These are phyloP conservation scores for Gnaphalium uliginosum DNA, from an alignment of 129 eudicot species.

Conservation along the genomic window DNA sequence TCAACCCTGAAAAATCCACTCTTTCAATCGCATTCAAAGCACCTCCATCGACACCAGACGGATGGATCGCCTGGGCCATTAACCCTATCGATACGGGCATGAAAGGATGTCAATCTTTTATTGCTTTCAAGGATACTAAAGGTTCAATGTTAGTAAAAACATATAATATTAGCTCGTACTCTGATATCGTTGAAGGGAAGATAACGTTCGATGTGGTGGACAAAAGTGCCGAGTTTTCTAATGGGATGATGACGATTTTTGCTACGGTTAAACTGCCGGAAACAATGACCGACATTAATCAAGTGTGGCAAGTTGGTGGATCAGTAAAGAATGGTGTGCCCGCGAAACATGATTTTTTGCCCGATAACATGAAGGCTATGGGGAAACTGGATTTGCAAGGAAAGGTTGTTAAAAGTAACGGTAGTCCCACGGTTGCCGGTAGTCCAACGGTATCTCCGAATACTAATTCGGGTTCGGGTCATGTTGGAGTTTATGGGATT, in stretches of 20 bases:
- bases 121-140: conserved; percentile 52
- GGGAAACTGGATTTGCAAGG: conserved; percentile 32
- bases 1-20: conserved; percentile 40
- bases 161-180: conserved; percentile 47
- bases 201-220: conserved; percentile 41
- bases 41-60: conserved; percentile 57
- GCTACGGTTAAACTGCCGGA: conserved; percentile 54
- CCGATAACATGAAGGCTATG: conserved; percentile 44
- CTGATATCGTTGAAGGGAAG: conserved; percentile 30
- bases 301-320: conserved; percentile 73
- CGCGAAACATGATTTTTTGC: conserved; percentile 43
- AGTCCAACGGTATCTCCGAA: conserved; percentile 11
- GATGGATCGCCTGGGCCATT: conserved; percentile 89
- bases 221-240: conserved; percentile 39
- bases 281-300: conserved; percentile 41
- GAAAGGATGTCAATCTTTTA: conserved; percentile 65
- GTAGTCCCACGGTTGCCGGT: too few relatives aligned
- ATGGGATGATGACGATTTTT: conserved; percentile 49
- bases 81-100: conserved; percentile 74
- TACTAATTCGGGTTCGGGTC: neutral
- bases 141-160: conserved; percentile 56
- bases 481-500: conserved; percentile 12
- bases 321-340: conserved; percentile 47
- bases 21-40: conserved; percentile 73
- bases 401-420: conserved; percentile 2